These are phyloP conservation scores for Hypoxylon sp. DNA, from an alignment of 2,329 filamentous ascomycete species.

Conservation along the genomic window DNA sequence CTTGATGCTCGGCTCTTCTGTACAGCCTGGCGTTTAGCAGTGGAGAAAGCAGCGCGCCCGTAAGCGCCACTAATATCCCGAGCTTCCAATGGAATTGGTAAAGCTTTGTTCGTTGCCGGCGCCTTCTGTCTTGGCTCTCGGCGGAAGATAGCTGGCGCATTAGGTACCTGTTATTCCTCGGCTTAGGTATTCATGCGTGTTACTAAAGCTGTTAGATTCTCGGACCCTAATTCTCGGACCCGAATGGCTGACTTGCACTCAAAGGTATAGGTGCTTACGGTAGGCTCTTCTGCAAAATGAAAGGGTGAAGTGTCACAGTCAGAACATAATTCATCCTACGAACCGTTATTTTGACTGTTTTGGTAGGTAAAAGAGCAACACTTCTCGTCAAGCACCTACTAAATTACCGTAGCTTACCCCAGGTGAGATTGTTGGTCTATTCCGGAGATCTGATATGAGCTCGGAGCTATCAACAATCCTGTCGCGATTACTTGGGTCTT, in stretches of 20 bases:
- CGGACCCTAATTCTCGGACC: constrained; percentile 21
- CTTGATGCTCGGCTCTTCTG: constrained; percentile 3
- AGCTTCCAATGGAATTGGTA: constrained; percentile 17
- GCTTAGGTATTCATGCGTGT: not conserved
- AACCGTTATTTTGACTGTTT: constrained; percentile 9
- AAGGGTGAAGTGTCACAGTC: constrained; percentile 23
- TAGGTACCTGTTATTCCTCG: not conserved
- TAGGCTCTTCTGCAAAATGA: constrained; percentile 29
- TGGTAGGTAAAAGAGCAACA: not conserved
- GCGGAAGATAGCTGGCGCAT: not conserved
- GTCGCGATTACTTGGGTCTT: not conserved
- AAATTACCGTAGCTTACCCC: constrained; percentile 3
- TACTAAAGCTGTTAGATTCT: not conserved
- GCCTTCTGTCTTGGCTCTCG: constrained; percentile 2
- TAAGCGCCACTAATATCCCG: constrained; percentile 29
- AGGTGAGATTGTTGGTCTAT: not conserved
- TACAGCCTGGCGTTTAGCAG: constrained; percentile 1
- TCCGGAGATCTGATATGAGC: constrained; percentile 7
- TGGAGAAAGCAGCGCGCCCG: constrained; percentile 14
- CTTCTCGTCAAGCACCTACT: not conserved
- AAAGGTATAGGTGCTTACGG: constrained; percentile 1
- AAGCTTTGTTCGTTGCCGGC: constrained; percentile 3
- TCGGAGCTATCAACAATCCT: constrained; percentile 8
- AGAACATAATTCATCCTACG: constrained; percentile 29
- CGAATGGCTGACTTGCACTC: constrained; percentile 2